These are phyloP conservation scores for Cryptosporidium parvum DNA, from an alignment of 169 alveolate species.

Conservation along the genomic window DNA sequence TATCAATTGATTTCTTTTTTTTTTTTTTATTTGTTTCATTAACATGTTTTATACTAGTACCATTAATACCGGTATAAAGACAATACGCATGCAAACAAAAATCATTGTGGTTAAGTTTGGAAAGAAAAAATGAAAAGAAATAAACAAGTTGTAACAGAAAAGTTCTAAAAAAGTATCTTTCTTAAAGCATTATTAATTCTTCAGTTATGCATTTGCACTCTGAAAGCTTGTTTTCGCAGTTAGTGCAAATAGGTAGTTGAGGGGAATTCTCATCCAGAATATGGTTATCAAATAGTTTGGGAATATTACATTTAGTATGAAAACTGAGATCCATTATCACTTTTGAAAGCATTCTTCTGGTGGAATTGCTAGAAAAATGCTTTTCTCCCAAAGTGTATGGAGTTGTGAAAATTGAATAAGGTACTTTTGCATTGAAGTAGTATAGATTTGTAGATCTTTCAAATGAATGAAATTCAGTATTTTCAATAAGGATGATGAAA, in stretches of 20 bases:
- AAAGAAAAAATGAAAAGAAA: neutral
- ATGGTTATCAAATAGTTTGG: constrained; percentile 42
- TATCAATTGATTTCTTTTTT: neutral
- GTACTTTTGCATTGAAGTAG: constrained; percentile 48
- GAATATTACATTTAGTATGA: constrained; percentile 35
- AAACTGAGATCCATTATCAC: constrained; percentile 21
- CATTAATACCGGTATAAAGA: neutral
- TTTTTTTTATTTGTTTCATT: neutral
- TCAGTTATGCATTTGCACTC: constrained; percentile 10
- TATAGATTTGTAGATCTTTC: constrained; percentile 57
- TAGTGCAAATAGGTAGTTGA: neutral
- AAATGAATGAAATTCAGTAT: constrained; percentile 40
- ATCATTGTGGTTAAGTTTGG: neutral
- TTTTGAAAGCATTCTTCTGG: constrained; percentile 18
- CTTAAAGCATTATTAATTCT: neutral
- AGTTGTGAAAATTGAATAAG: constrained; percentile 34
- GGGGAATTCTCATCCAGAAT: neutral
- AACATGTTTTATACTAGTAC: neutral
- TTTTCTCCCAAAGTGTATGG: constrained; percentile 27
- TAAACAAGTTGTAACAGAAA: neutral
- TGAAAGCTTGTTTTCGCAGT: constrained; percentile 26
- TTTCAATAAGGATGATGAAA: constrained; percentile 17
- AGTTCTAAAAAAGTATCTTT: neutral
- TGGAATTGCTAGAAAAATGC: neutral
- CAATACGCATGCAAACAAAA: constrained; percentile 39